Conservation (phyloP, 495 filamentous ascomycete species). For the Podospora pseudopauciseta region DNA sequence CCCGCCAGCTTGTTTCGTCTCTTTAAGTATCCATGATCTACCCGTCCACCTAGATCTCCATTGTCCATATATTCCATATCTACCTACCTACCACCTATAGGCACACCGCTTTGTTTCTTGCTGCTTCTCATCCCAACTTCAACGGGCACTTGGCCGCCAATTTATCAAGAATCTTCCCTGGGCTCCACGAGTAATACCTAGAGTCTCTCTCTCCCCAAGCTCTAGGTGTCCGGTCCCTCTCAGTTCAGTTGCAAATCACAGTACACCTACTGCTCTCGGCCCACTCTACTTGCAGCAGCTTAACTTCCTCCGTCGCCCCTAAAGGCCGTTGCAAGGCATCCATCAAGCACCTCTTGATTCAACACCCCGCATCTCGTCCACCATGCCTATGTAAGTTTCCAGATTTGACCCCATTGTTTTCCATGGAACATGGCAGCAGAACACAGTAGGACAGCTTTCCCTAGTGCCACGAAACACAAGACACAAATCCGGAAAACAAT, state of each 20-base stretch:
- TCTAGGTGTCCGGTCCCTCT: background rate
- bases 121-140: background rate
- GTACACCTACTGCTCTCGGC: background rate
- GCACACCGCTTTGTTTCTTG: background rate
- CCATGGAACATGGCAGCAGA: background rate
- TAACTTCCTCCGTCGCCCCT: background rate
- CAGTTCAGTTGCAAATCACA: background rate
- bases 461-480: slow-evolving; percentile 23
- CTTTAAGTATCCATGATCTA: background rate
- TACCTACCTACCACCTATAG: background rate
- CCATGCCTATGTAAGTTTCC: slow-evolving; percentile 39
- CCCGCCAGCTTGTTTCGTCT: background rate
- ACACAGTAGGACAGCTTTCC: slow-evolving; percentile 3
- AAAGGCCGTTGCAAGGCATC: background rate
- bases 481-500: background rate
- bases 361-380: slow-evolving; percentile 13
- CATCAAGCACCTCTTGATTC: slow-evolving; percentile 4
- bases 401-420: background rate
- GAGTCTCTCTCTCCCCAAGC: background rate
- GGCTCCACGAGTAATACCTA: background rate
- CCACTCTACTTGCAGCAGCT: background rate
- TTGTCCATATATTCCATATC: background rate
- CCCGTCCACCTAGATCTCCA: background rate
- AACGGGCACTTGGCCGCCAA: background rate
- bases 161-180: background rate